Evolutionary conservation across 768 basidiomycete species (phyloP).

Genomic region (Imleria badia): DNA sequence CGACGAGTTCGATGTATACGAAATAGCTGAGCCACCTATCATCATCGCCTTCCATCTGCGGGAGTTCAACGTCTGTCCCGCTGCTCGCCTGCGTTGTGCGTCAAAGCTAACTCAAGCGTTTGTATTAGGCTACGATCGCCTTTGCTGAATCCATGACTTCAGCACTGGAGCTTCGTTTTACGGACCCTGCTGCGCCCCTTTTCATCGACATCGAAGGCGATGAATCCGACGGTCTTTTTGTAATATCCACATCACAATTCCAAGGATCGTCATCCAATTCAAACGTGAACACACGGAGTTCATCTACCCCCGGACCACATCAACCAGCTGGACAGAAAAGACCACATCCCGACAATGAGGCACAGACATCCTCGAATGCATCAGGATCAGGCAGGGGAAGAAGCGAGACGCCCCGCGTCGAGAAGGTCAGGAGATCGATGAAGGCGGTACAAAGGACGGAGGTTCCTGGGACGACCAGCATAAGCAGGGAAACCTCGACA

Average conservation of each 20-base stretch:
- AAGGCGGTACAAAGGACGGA: constrained; percentile 36
- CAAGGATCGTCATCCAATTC: constrained; percentile 33
- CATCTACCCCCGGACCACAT: constrained; percentile 19
- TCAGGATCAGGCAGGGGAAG: constrained; percentile 10
- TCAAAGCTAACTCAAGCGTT: background rate
- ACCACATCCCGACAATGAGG: constrained; percentile 22
- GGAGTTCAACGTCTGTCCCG: constrained; percentile 68
- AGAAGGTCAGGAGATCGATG: constrained; percentile 44
- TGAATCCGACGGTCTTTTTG: constrained; percentile 62
- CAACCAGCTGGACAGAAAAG: constrained; percentile 22
- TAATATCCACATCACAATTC: constrained; percentile 73
- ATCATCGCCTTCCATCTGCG: constrained; percentile 78
- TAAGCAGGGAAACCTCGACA: constrained; percentile 16
- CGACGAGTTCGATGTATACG: constrained; percentile 80
- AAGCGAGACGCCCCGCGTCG: constrained; percentile 43
- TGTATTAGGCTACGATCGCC: constrained; percentile 69
- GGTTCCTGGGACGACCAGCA: constrained; percentile 8
- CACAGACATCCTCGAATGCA: constrained; percentile 29
- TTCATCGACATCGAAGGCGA: constrained; percentile 77
- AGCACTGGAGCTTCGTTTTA: constrained; percentile 71
- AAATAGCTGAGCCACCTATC: constrained; percentile 59
- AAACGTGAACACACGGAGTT: constrained; percentile 9
- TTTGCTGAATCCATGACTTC: constrained; percentile 73
- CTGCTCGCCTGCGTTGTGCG: background rate
- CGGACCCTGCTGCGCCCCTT: constrained; percentile 70